A percentile compares a stretch with the other conserved stretches of the same genome.
Conservation (phyloP, 2,329 filamentous ascomycete species). For the Claviceps africana region DNA sequence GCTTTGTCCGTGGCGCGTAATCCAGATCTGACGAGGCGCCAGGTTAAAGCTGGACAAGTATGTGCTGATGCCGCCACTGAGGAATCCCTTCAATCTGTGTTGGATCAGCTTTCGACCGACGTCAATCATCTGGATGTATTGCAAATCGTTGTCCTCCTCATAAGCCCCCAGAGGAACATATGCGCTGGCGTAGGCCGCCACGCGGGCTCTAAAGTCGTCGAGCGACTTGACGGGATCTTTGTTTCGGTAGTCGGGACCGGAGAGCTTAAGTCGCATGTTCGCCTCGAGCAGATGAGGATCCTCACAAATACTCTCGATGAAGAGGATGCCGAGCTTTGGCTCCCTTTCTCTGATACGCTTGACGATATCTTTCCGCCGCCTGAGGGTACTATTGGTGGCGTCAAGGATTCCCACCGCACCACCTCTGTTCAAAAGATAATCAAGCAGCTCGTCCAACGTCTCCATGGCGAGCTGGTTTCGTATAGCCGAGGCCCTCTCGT, state of each 20-base stretch:
- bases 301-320: constrained; percentile 87
- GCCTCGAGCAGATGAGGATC: constrained; percentile 76
- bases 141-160: constrained; percentile 80
- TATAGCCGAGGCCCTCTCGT: constrained; percentile 65
- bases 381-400: constrained; percentile 89
- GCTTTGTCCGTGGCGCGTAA: constrained; percentile 88
- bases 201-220: constrained; percentile 82
- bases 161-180: constrained; percentile 84
- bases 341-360: constrained; percentile 70
- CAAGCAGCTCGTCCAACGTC: constrained; percentile 79
- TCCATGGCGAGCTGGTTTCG: constrained; percentile 86
- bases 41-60: constrained; percentile 96
- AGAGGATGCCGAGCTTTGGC: constrained; percentile 79
- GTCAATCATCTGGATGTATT: constrained; percentile 96
- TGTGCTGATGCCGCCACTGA: constrained; percentile 82
- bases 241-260: constrained; percentile 87
- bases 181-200: constrained; percentile 84
- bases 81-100: constrained; percentile 79
- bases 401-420: constrained; percentile 92
- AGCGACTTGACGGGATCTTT: constrained; percentile 79
- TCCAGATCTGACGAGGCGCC: constrained; percentile 92
- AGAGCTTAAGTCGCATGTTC: constrained; percentile 94
- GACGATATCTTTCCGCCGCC: constrained; percentile 71
- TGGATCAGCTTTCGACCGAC: constrained; percentile 89
- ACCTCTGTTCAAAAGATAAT: constrained; percentile 70